phyloP scores from a whole-genome alignment of 2,329 filamentous ascomycete genomes.

The Helotiales sp. region DNA sequence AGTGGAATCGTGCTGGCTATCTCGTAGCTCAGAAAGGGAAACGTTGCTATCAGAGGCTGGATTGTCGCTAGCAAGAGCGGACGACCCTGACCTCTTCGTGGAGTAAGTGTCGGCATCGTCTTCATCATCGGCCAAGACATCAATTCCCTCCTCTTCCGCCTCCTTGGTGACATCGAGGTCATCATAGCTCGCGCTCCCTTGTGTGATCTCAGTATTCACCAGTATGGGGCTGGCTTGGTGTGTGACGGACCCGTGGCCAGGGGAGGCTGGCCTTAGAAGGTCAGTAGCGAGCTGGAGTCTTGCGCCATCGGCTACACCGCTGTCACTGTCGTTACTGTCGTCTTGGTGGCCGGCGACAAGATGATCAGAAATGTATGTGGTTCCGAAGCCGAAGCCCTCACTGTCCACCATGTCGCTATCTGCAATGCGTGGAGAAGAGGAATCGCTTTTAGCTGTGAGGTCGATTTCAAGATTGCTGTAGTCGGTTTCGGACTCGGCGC shows the following conservation, averaged over 20 bases:
- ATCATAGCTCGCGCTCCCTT: slow-evolving; percentile 24
- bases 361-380: slow-evolving; percentile 23
- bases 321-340: slow-evolving; percentile 20
- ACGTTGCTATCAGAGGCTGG: slow-evolving; percentile 22
- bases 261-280: slow-evolving; percentile 23
- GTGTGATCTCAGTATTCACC: slow-evolving; percentile 24
- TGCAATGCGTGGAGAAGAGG: slow-evolving; percentile 16
- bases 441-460: too few species aligned
- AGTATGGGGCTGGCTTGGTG: slow-evolving; percentile 24
- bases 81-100: slow-evolving; percentile 21
- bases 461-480: too few species aligned
- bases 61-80: slow-evolving; percentile 23
- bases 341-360: slow-evolving; percentile 23
- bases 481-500: too few species aligned
- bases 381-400: slow-evolving; percentile 22
- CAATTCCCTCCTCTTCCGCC: slow-evolving; percentile 22
- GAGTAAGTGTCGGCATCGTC: slow-evolving; percentile 21
- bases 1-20: slow-evolving; percentile 15
- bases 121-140: slow-evolving; percentile 20
- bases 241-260: slow-evolving; percentile 21
- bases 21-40: slow-evolving; percentile 17
- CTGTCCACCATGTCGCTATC: slow-evolving; percentile 15
- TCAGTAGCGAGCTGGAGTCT: slow-evolving; percentile 21
- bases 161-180: slow-evolving; percentile 27
- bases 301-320: slow-evolving; percentile 20